Base-by-base conservation (phyloP, 352 stramenopile species). In the Phytophthora nicotianae region DNA sequence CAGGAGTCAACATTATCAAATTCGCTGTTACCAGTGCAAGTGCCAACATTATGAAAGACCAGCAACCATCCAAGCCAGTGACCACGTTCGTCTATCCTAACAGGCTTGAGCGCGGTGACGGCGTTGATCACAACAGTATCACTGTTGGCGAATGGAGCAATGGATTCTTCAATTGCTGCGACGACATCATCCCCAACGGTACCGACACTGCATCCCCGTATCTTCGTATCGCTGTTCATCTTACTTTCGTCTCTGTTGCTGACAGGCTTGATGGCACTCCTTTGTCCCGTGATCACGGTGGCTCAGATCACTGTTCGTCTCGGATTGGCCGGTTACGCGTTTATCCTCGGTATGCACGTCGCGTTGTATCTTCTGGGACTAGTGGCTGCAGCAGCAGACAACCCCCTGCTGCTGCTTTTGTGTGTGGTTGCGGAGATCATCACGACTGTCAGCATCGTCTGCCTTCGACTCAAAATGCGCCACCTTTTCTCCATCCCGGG, bases 401-500 rank as follows among this genome's bases (percentile, higher is more conserved):
- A 43, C 48, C 49, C 42, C 1, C 13, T 53, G 6, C 43, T 59
- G 13, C 23, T 70, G 16, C 19, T 59, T 3, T 19, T 63, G 37
- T 58, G 52, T n/a, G 46, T 24, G 5, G 11, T 58, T 20, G 60
- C 60, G 2, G 52, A 63, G 14, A 11, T 68, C 37, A 47, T 60
- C 49, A 21, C 55, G 10, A 68, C 56, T 6, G 13, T 26, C 24
- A 62, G 42, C 29, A 58, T 66, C 50, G 29, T 37, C 1, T 54
- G 70, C 14, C 51, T 86, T n/a, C 76, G 79, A 27, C 64, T 65
- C 47, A 68, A 67, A 27, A 64, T 90, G 47, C 78, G 81, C 42
- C 32, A 56, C 17, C 57, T 86, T 20, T 86, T 87, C 49, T 68
- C 66, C 24, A 85, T 87, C 51, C 75, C 70, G 1, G 78, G 78